Evolutionary conservation across 352 stramenopile species (phyloP), one percentile per base, ranked within the genome.

Genomic region (Blastocystis sp.): DNA sequence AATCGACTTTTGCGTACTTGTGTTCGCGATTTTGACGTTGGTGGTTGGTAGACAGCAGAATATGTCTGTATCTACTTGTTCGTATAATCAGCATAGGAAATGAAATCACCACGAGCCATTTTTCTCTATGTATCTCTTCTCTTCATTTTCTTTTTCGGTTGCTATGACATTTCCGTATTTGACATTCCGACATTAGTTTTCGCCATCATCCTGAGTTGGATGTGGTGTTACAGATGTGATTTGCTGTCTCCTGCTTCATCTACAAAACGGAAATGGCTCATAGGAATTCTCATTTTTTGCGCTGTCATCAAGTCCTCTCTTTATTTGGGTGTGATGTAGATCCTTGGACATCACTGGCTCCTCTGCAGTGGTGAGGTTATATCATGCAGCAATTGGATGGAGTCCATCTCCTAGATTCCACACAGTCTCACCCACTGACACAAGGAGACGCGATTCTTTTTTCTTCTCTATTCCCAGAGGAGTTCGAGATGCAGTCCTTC

Each of bases 271-370:
- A 37, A 41, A 50, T 11, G 30, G 55, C 43, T 65, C 5, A 20
- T 59, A 11, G 11, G 20, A 24, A 30, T 85, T 26, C 53, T 69
- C 2, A 11, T 43, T 13, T 18, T 85, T 11, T 37, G 20, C 13
- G 59, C 13, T 45, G 16, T 43, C 20, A 54, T 85, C 9, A 85
- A 85, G 73, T 85, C 9, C 13, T n/a, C 1, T 68, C 0, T 24
- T 39, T 9, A 24, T 43, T 68, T 53, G 13, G 3, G 7, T 54
- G 9, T 65, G 16, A 34, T 20, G 20, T 68, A 85, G 73, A 43
- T 85, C 47, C 45, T 68, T 85, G 26, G 73, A 45, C 9, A 68
- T 85, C 24, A 85, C 73, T 24, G 59, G 50, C 41, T 24, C 30
- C 0, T 9, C 13, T 16, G 63, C 24, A 20, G 9, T 73, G 20